These are phyloP conservation scores for Alternaria rosae DNA, from an alignment of 2,329 filamentous ascomycete species.

Conservation along the genomic window DNA sequence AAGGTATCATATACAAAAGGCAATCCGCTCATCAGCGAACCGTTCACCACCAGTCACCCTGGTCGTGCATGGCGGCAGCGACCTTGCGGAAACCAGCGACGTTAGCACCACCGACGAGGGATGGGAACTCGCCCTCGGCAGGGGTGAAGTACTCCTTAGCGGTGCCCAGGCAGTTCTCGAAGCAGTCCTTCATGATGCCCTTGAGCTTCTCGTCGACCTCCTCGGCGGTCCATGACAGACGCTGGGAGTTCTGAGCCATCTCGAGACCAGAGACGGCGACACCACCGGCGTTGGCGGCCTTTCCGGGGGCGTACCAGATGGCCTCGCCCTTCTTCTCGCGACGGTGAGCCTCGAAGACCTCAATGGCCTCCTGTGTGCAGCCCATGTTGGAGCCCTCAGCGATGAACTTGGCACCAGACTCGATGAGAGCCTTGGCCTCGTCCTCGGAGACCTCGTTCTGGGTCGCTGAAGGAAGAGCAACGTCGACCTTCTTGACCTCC, in stretches of 20 bases:
- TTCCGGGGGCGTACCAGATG: constrained; percentile 94
- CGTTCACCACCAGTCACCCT: constrained; percentile 85
- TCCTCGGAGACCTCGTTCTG: constrained; percentile 97
- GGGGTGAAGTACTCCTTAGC: constrained; percentile 86
- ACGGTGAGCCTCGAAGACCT: constrained; percentile 84
- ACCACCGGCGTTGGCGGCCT: constrained; percentile 97
- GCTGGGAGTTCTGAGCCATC: constrained; percentile 97
- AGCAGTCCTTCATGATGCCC: constrained; percentile 93
- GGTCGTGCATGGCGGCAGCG: constrained; percentile 89
- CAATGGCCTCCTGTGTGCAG: constrained; percentile 93
- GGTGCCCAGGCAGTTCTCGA: constrained; percentile 86
- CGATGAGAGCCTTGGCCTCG: constrained; percentile 84
- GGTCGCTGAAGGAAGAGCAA: constrained; percentile 91
- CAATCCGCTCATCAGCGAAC: constrained; percentile 14
- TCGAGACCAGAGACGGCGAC: constrained; percentile 96
- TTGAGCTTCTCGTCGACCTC: constrained; percentile 93
- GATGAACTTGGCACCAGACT: constrained; percentile 79
- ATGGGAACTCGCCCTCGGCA: constrained; percentile 84
- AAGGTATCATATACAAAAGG: constrained; percentile 37
- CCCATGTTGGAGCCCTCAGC: constrained; percentile 99
- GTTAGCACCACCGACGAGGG: constrained; percentile 90
- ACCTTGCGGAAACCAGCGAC: constrained; percentile 99
- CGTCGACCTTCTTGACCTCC: constrained; percentile 87
- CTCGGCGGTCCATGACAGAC: constrained; percentile 84
- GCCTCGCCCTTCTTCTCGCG: constrained; percentile 72